phyloP scores from a whole-genome alignment of 495 filamentous ascomycete genomes.

The Aspergillus coremiiformis region DNA sequence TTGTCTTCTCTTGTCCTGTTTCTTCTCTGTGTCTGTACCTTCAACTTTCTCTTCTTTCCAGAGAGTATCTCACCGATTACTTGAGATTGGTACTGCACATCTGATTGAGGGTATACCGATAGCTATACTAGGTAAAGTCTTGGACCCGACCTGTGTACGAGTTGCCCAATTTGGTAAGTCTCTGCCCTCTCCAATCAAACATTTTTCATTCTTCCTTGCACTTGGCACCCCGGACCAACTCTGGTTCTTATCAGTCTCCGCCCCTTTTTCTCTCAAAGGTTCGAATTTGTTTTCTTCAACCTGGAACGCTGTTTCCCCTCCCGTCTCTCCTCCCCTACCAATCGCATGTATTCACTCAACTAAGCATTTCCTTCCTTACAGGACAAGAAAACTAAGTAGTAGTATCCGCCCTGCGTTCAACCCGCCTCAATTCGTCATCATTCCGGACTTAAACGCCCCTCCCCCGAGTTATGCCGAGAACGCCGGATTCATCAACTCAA shows the following conservation, averaged over 20 bases:
- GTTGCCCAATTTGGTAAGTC: conserved; percentile 9
- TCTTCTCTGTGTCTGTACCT: conserved; percentile 10
- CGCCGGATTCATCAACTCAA: not conserved
- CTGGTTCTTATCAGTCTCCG: not conserved
- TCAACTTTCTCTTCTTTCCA: conserved; percentile 5
- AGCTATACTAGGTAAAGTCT: too few relatives aligned
- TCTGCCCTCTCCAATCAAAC: not conserved
- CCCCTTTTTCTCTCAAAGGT: not conserved
- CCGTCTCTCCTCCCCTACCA: not conserved
- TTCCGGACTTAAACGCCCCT: not conserved
- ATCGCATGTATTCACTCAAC: not conserved
- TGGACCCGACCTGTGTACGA: not conserved
- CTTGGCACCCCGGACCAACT: not conserved
- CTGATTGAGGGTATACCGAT: not conserved
- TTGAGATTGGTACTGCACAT: not conserved
- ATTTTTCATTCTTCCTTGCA: not conserved
- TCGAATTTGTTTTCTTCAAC: too few relatives aligned
- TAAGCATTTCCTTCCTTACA: not conserved
- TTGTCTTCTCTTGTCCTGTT: conserved; percentile 18
- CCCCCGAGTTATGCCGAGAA: conserved; percentile 10
- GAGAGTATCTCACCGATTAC: not conserved
- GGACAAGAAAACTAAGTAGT: not conserved
- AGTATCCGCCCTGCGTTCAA: not conserved
- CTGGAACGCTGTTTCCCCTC: not conserved
- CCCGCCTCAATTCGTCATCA: conserved; percentile 3